Evolutionary conservation across 192 early-diverging fungal species (phyloP), one percentile per base, ranked within the genome.

Genomic region (Gaertneriomyces semiglobifer): DNA sequence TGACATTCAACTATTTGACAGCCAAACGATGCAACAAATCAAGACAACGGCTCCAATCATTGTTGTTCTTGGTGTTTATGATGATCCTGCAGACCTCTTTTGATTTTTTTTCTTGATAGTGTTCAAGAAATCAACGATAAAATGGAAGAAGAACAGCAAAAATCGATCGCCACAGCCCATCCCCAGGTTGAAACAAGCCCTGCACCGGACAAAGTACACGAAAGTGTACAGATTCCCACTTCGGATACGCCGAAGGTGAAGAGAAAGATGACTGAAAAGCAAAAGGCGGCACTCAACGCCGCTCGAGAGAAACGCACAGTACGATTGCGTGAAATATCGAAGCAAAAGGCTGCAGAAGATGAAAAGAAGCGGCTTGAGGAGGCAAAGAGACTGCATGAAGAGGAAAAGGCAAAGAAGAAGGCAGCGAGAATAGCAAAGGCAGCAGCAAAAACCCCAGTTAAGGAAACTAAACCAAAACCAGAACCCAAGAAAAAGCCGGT

Each of bases 81-180:
- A 60, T 60, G 59, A 60, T 20, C 25, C 39, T 12, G 7, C 38
- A 2, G 59, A 60, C 5, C 11, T 60, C 1, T 3, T 60, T 33
- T 56, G 55, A 56, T 56, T 56, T 33, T 56, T 60, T 43, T 60
- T 60, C 42, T 60, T 43, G 14, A 43, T 20, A 25, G 2, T 60
- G n/a, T 38, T 43, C 12, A n/a, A 60, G 42, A 60, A 60, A 60
- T 20, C 42, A 60, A 4, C 12, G 7, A 44, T 33, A 33, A 43
- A 14, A 33, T 43, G 59, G 14, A 12, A 8, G 55, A 56, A 11
- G 33, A 56, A 12, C 18, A 20, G 33, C 12, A 12, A 11, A 25
- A 11, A 16, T 12, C 55, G n/a, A 12, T 25, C 33, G 55, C 14
- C 14, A 5, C 41, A 38, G 11, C 8, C 39, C 12, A 12, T 60